Percentiles rank a stretch among this genome's conserved stretches.
Conservation (phyloP, 2,329 filamentous ascomycete species). For the Phialophora chinensis region DNA sequence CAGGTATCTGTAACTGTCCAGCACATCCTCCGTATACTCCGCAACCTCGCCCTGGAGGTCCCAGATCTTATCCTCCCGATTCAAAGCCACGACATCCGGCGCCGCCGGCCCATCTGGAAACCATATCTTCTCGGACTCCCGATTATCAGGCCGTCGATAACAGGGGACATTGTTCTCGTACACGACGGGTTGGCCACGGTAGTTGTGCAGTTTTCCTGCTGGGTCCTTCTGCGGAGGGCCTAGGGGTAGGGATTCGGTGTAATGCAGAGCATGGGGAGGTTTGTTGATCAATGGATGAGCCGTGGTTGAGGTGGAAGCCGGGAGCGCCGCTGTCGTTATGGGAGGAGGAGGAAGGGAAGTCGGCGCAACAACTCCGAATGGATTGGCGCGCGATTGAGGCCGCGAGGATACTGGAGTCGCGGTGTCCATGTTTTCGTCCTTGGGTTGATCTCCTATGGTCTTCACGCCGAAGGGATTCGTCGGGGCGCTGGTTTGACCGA, state of each 20-base stretch:
- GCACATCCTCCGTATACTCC: conserved; percentile 65
- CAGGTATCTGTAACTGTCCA: conserved; percentile 69
- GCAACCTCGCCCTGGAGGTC: conserved; percentile 47
- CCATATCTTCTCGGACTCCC: conserved; percentile 69
- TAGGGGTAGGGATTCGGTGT: conserved; percentile 43
- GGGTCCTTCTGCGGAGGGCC: conserved; percentile 44
- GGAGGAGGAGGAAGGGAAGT: conserved; percentile 20
- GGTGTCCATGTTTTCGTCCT: conserved; percentile 36
- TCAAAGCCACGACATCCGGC: conserved; percentile 49
- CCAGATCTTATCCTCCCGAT: conserved; percentile 58
- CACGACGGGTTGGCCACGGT: conserved; percentile 67
- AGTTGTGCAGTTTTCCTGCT: conserved; percentile 57
- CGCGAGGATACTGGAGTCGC: conserved; percentile 44
- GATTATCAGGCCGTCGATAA: conserved; percentile 60
- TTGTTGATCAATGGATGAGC: conserved; percentile 34
- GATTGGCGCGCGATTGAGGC: conserved; percentile 42
- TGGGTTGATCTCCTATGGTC: conserved; percentile 29
- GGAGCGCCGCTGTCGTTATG: conserved; percentile 13
- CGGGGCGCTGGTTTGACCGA: conserved; percentile 44
- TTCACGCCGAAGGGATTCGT: conserved; percentile 47
- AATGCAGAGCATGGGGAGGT: conserved; percentile 33
- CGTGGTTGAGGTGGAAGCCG: conserved; percentile 31
- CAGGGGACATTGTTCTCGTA: conserved; percentile 57
- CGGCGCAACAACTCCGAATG: conserved; percentile 36
- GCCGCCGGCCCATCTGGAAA: conserved; percentile 71